Evolutionary conservation across 164 flowering plant genomes (phyloP), one percentile per base, ranked within the genome.

Genomic region (Taxillus chinensis): DNA sequence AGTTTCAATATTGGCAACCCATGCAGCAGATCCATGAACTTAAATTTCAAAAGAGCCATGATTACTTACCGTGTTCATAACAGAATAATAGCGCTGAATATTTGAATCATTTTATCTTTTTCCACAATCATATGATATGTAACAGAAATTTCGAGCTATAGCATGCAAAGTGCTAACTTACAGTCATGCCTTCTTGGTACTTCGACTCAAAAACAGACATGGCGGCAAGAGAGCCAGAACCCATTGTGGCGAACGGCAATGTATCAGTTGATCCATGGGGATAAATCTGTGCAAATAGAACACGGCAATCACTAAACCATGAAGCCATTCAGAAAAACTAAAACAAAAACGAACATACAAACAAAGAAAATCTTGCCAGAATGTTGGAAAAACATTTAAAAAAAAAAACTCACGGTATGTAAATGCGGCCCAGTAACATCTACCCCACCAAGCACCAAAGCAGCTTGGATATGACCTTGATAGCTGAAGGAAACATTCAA

Each of bases 261-360:
- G 96, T 85, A 76, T 93, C 97, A 50, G 96, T 89, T 45, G 99
- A 93, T 61, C 99, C 99, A 77, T 93, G 99, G 43, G 99, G 99
- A 67, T 93, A 93, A 60, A 93, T 93, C 99, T 93, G 75, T 27
- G 27, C 13, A 70, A 59, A n/a, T 57, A 41, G 46, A 27, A 40
- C 6, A 58, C 3, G 39, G 4, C 60, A 41, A 50, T 27, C 8
- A 61, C 61, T 14, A 13, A 12, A 27, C 27, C 27, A 27, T 27
- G 27, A 27, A 39, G 14, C 7, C 39, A 37, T 14, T n/a, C 15
- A 43, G 40, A 66, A 58, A 45, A 15, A 12, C 55, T 3, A 52
- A 52, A 15, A n/a, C 3, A n/a, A 52, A 52, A 27, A 27, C 2
- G 27, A 27, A 27, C 27, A 27, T 27, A 27, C 27, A 27, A 27